These are phyloP conservation scores for Coemansia sp. DNA, from an alignment of 192 early-diverging fungal species.

Conservation along the genomic window DNA sequence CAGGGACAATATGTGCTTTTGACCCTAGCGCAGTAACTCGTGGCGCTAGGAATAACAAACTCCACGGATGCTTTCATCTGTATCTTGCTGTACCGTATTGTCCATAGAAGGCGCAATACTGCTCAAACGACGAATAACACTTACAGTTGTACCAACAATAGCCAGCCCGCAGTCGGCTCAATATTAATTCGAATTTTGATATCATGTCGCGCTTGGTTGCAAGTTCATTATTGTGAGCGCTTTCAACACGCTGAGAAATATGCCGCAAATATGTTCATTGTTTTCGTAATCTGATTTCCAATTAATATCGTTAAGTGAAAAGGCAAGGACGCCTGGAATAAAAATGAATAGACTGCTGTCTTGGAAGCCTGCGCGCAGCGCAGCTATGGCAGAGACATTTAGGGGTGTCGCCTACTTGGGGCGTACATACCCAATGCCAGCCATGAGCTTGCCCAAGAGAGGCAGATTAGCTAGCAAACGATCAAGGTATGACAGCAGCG, in stretches of 20 bases:
- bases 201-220: too few relatives aligned
- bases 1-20: neutral
- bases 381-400: neutral
- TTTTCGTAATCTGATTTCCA: too few relatives aligned
- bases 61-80: neutral
- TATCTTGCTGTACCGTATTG: neutral
- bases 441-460: slow-evolving; percentile 34
- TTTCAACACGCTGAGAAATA: too few relatives aligned
- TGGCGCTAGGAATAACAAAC: neutral
- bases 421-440: slow-evolving; percentile 38
- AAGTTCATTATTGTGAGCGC: too few relatives aligned
- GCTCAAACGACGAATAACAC: neutral
- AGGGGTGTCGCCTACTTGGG: slow-evolving; percentile 19
- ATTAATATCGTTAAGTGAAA: too few relatives aligned
- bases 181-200: slow-evolving; percentile 1
- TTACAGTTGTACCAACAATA: neutral
- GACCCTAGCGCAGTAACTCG: neutral
- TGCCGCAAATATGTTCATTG: too few relatives aligned
- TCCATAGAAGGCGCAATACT: neutral
- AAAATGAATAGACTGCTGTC: neutral
- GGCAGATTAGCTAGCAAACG: slow-evolving; percentile 38
- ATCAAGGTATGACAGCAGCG: slow-evolving; percentile 37
- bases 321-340: neutral
- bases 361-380: neutral
- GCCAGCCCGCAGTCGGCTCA: neutral